Base-by-base conservation (phyloP, 345 rosid genomes). In the Salix brachista region DNA sequence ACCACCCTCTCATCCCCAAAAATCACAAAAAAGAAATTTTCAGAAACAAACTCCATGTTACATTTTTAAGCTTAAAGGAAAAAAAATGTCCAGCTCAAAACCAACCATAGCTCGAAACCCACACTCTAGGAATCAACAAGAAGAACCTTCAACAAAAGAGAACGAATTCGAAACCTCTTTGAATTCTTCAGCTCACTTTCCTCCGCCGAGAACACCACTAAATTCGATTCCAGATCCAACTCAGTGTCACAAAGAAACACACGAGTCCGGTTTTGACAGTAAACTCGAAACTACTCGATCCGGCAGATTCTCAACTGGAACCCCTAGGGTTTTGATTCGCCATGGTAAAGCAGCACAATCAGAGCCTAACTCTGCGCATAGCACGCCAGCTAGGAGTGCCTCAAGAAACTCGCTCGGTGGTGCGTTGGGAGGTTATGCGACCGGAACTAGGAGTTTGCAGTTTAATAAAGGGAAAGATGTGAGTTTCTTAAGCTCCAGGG, bases 181-280 rank as follows among this genome's bases (percentile, higher is more conserved):
- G 74, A 83, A 54, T 74, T 75, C 86, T 73, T 72, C 84, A 26
- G 69, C 80, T 68, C 84, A 84, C 28, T 85, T 87, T 76, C 93
- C 91, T 2, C 97, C 92, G 13, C 88, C 91, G 2, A 69, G 98
- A 78, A 81, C 95, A 67, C 98, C 98, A 5, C 78, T 94, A 32
- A 80, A 90, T 84, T 17, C 94, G 32, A 94, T 94, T 65, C 87
- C 91, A 65, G 95, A 92, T 83, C 98, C 98, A 18, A 83, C 86
- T 39, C 97, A 92, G 79, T 80, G 76, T 71, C 89, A 75, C 64
- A 81, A 74, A 77, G 83, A 82, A 30, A 32, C 67, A 39, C 84
- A 75, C 76, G 88, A 79, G 65, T 74, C 68, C 69, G 88, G 80
- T 70, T 76, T 68, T 58, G 85, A 66, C 75, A 86, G 81, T 34